phyloP scores from a whole-genome alignment of 2,329 filamentous ascomycete species.

The Exophiala lecanii-corni region DNA sequence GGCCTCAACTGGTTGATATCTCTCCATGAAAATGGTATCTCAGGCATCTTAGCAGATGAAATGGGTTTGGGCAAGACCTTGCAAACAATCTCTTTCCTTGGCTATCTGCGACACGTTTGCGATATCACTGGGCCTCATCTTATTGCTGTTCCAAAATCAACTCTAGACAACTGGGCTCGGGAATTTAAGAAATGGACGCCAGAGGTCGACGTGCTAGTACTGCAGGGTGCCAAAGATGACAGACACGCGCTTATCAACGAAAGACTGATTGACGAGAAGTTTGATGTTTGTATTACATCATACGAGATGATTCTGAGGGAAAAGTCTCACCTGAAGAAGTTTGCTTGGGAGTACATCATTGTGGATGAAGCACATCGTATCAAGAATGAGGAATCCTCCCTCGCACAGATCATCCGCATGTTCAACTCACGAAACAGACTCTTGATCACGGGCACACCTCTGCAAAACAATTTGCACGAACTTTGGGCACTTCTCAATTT shows the following conservation, averaged over 20 bases:
- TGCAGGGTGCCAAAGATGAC: conserved; percentile 94
- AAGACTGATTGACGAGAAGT: conserved; percentile 86
- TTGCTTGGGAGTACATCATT: conserved; percentile 99
- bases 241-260: conserved; percentile 83
- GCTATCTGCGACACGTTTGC: conserved; percentile 86
- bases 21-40: conserved; percentile 97
- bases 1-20: conserved; percentile 98
- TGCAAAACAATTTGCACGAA: conserved; percentile 97
- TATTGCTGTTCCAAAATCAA: conserved; percentile 91
- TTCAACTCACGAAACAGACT: conserved; percentile 95
- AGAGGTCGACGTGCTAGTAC: conserved; percentile 86
- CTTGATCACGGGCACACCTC: conserved; percentile 90
- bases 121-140: conserved; percentile 88
- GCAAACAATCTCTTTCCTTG: conserved; percentile 94
- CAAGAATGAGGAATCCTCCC: conserved; percentile 97
- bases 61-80: conserved; percentile 98
- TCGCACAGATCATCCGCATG: conserved; percentile 91
- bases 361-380: conserved; percentile 98
- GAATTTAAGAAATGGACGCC: conserved; percentile 94
- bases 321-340: conserved; percentile 91
- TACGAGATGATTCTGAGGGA: conserved; percentile 99
- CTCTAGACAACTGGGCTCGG: conserved; percentile 95
- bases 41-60: conserved; percentile 93
- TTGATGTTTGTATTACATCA: conserved; percentile 96
- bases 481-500: conserved; percentile 98